These are phyloP conservation scores for Auriculariales sp. DNA, from an alignment of 768 basidiomycete genomes.

Conservation along the genomic window DNA sequence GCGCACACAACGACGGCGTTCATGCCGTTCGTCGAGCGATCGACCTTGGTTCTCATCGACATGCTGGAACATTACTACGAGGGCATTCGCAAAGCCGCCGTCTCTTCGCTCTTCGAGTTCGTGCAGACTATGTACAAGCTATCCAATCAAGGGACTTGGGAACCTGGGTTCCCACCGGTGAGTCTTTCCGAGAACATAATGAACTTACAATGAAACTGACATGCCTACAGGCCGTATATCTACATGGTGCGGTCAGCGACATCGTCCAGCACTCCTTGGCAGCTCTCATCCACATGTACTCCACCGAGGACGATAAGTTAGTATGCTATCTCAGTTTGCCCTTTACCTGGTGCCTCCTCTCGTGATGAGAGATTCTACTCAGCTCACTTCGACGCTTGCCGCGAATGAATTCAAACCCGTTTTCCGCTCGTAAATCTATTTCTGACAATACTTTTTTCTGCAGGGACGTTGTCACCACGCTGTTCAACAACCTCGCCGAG, in stretches of 20 bases:
- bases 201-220: too few relatives aligned
- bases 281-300: conserved; percentile 75
- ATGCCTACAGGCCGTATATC: too few relatives aligned
- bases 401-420: conserved; percentile 52
- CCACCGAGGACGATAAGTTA: conserved; percentile 93
- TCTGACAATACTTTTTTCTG: conserved; percentile 6
- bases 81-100: conserved; percentile 88
- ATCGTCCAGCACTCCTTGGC: conserved; percentile 63
- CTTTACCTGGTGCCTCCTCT: background rate
- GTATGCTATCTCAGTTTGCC: conserved; percentile 19
- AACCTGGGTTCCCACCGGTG: conserved; percentile 57
- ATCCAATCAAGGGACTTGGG: conserved; percentile 71
- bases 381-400: conserved; percentile 64
- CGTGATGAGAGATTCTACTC: conserved; percentile 47
- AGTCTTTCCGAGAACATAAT: too few relatives aligned
- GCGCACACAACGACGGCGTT: conserved; percentile 67
- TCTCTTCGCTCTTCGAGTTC: conserved; percentile 76
- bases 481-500: conserved; percentile 83
- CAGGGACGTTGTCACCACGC: conserved; percentile 75
- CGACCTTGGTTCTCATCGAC: conserved; percentile 60
- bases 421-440: conserved; percentile 7
- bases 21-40: conserved; percentile 80
- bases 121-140: conserved; percentile 86
- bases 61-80: conserved; percentile 90
- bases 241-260: conserved; percentile 59